These are phyloP conservation scores for Lyophyllum atratum DNA, from an alignment of 768 basidiomycete genomes.

Conservation along the genomic window DNA sequence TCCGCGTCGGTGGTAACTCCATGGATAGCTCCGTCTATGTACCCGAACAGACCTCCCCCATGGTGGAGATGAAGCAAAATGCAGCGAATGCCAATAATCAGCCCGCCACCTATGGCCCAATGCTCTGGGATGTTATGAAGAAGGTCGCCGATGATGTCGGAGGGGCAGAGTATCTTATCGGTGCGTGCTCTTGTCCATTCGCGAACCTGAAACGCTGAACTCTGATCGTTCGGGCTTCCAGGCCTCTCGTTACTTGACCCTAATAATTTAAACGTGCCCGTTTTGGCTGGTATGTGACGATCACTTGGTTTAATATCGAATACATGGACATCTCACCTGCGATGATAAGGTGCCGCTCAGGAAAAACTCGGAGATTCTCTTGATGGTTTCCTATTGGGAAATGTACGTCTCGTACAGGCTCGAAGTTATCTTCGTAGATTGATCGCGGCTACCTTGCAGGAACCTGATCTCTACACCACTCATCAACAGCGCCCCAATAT, in stretches of 20 bases:
- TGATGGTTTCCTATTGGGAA: conserved; percentile 51
- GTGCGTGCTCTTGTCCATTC: conserved; percentile 12
- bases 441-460: conserved; percentile 30
- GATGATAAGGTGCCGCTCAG: conserved; percentile 31
- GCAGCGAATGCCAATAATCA: conserved; percentile 44
- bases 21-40: conserved; percentile 47
- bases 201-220: neutral
- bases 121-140: conserved; percentile 48
- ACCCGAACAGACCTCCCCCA: conserved; percentile 37
- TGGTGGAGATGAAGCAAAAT: conserved; percentile 38
- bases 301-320: neutral
- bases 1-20: conserved; percentile 54
- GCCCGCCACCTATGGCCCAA: conserved; percentile 48
- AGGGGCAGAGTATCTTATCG: conserved; percentile 33
- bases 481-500: conserved; percentile 43
- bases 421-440: neutral
- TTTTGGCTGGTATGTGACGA: conserved; percentile 24
- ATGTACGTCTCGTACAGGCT: conserved; percentile 31
- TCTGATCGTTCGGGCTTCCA: conserved; percentile 14
- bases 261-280: conserved; percentile 34
- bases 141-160: conserved; percentile 31
- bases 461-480: conserved; percentile 59
- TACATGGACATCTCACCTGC: neutral
- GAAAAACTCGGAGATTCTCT: conserved; percentile 38
- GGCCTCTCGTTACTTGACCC: conserved; percentile 45